These are phyloP conservation scores for Cupressus sempervirens DNA, from an alignment of 75 land plant genomes.

Conservation along the genomic window DNA sequence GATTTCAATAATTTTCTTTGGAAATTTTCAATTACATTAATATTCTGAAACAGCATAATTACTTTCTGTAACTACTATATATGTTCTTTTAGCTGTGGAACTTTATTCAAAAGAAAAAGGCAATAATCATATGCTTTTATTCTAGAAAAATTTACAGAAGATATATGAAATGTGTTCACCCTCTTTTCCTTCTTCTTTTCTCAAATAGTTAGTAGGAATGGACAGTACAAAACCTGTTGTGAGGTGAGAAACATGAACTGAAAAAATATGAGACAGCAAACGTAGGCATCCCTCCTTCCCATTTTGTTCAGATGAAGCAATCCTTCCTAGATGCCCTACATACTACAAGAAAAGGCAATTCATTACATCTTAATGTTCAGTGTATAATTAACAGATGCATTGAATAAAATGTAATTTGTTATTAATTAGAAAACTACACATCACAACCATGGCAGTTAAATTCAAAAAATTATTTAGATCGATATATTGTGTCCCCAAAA, in stretches of 20 bases:
- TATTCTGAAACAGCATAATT: not conserved
- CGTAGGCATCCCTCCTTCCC: slow-evolving; percentile 24
- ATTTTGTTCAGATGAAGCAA: slow-evolving; percentile 12
- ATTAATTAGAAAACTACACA: not conserved
- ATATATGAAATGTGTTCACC: not conserved
- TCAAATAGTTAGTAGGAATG: not conserved
- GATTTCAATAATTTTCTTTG: no score
- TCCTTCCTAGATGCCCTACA: slow-evolving; percentile 24
- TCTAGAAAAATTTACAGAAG: not conserved
- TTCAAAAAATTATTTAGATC: not conserved
- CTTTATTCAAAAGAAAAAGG: not conserved
- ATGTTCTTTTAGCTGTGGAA: not conserved
- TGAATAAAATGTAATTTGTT: not conserved
- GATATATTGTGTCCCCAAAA: not conserved
- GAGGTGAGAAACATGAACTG: slow-evolving; percentile 40
- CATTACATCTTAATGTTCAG: not conserved
- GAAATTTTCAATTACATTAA: not conserved
- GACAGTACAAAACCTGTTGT: slow-evolving; percentile 31
- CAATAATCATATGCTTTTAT: not conserved
- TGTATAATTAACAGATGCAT: not conserved
- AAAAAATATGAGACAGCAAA: slow-evolving; percentile 40
- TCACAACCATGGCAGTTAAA: not conserved
- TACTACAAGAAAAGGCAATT: slow-evolving; percentile 21
- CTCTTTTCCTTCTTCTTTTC: not conserved
- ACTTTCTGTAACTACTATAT: not conserved